Conservation (phyloP, 2,329 filamentous ascomycete species). For the Colletotrichum cereale region DNA sequence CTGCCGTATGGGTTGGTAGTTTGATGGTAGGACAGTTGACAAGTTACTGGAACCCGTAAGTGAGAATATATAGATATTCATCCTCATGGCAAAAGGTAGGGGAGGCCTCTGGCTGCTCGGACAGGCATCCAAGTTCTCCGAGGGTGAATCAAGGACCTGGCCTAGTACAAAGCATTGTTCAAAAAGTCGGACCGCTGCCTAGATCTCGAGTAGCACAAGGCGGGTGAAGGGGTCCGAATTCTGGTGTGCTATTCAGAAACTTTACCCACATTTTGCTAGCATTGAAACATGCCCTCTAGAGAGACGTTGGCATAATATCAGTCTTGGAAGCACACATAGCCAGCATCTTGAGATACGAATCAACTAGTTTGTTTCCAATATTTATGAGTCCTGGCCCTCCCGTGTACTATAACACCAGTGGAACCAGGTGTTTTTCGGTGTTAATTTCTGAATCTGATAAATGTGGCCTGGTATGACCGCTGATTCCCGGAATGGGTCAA, state of each 20-base stretch:
- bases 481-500: not conserved
- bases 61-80: not conserved
- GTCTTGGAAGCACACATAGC: not conserved
- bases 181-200: not conserved
- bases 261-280: not conserved
- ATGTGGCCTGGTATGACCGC: not conserved
- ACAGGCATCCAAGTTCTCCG: not conserved
- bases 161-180: not conserved
- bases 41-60: too few relatives aligned
- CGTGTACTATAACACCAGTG: not conserved
- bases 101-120: not conserved
- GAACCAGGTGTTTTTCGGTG: too few relatives aligned
- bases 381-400: not conserved
- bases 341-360: not conserved
- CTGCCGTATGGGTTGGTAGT: too few relatives aligned
- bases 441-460: not conserved
- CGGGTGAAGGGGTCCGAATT: too few relatives aligned
- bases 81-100: not conserved
- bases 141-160: not conserved
- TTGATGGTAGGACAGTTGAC: fast-evolving
- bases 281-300: too few relatives aligned
- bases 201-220: not conserved
- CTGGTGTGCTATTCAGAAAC: too few relatives aligned
- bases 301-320: too few relatives aligned
- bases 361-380: too few relatives aligned